Evolutionary conservation across 2,329 filamentous ascomycete genomes (phyloP).

Genomic region (Fusarium euwallaceae): DNA sequence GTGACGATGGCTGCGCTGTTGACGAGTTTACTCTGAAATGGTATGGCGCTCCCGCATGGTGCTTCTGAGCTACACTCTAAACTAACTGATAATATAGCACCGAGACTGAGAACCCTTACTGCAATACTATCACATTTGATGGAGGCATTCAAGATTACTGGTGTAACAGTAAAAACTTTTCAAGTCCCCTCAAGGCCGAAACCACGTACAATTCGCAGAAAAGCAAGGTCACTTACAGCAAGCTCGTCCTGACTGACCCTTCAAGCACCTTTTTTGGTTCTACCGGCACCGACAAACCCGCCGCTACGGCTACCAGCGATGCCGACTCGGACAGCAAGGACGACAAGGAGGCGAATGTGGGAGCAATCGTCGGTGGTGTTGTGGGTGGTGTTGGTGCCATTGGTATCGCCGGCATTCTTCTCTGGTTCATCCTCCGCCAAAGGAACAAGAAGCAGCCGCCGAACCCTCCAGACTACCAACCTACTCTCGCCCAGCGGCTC

Average conservation of each 20-base stretch:
- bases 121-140: constrained; percentile 60
- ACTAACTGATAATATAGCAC: constrained; percentile 50
- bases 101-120: constrained; percentile 52
- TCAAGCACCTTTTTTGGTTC: constrained; percentile 24
- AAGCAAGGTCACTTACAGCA: constrained; percentile 46
- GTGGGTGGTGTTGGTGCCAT: constrained; percentile 54
- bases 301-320: not conserved
- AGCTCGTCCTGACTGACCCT: not conserved
- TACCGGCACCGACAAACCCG: not conserved
- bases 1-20: constrained; percentile 56
- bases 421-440: constrained; percentile 50
- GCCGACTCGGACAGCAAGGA: constrained; percentile 5
- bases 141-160: constrained; percentile 59
- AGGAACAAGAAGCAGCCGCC: constrained; percentile 43
- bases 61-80: not conserved
- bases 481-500: constrained; percentile 32
- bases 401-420: constrained; percentile 46
- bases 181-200: constrained; percentile 51
- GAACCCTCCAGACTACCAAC: constrained; percentile 20
- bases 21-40: constrained; percentile 62
- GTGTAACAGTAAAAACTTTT: constrained; percentile 54
- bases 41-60: constrained; percentile 56
- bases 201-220: constrained; percentile 59
- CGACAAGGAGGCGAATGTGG: constrained; percentile 44
- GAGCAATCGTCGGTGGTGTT: constrained; percentile 55